Evolutionary conservation across 805 yeast species (phyloP).

Genomic region (Metschnikowia drakensbergensis): DNA sequence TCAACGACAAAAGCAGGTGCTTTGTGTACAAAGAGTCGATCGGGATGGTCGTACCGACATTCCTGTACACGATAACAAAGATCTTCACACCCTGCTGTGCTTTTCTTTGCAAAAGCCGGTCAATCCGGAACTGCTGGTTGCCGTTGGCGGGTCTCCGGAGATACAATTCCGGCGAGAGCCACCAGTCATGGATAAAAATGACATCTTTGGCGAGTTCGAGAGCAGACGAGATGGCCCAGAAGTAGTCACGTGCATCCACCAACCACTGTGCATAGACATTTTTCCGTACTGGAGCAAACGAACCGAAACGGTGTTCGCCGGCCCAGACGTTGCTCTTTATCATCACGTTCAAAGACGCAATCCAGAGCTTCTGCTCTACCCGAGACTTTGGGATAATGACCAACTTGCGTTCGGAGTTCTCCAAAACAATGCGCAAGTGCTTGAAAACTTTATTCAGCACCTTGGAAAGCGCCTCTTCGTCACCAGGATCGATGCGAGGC

Average conservation of each 20-base stretch:
- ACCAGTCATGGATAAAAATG: constrained; percentile 96
- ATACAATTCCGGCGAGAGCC: constrained; percentile 93
- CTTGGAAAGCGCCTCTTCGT: constrained; percentile 17
- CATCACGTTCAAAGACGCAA: constrained; percentile 68
- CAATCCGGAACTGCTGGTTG: constrained; percentile 90
- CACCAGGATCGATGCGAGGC: constrained; percentile 20
- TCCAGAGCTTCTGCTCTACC: constrained; percentile 68
- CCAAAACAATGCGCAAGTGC: constrained; percentile 50
- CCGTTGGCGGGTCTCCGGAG: constrained; percentile 93
- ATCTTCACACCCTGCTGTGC: constrained; percentile 95
- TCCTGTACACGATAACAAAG: constrained; percentile 86
- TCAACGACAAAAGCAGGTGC: constrained; percentile 81
- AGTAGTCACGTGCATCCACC: constrained; percentile 93
- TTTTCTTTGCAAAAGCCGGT: constrained; percentile 78
- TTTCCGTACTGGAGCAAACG: constrained; percentile 88
- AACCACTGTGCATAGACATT: constrained; percentile 93
- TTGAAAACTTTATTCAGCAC: constrained; percentile 49
- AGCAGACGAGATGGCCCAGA: constrained; percentile 94
- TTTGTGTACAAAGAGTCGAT: constrained; percentile 94
- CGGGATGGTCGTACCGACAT: constrained; percentile 88
- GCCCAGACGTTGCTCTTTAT: constrained; percentile 68
- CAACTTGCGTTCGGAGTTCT: constrained; percentile 75
- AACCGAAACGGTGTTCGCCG: constrained; percentile 67
- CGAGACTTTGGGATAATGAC: constrained; percentile 67
- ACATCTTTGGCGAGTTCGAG: constrained; percentile 90